These are phyloP conservation scores for Thraustochytrium sp. DNA, from an alignment of 352 stramenopile genomes.

Conservation along the genomic window DNA sequence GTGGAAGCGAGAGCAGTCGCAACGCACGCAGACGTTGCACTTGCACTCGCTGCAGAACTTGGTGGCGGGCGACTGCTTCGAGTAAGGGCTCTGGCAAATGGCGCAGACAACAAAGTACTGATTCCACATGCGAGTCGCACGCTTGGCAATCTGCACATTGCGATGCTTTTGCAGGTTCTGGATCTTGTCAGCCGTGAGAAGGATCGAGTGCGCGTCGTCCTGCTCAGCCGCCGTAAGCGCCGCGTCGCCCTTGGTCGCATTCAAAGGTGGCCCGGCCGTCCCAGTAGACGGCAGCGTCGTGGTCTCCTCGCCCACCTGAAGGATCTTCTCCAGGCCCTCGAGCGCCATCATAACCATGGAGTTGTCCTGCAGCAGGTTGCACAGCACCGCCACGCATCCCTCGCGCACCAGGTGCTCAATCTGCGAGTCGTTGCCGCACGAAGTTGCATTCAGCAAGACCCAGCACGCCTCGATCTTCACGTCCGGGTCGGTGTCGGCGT, in stretches of 20 bases:
- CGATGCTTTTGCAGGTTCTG: conserved; percentile 80
- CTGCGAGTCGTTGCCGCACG: conserved; percentile 91
- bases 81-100: conserved; percentile 89
- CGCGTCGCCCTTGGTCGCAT: conserved; percentile 3
- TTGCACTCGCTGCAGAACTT: conserved; percentile 97
- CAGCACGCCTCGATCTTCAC: conserved; percentile 96
- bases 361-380: conserved; percentile 83
- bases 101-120: conserved; percentile 94
- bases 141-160: conserved; percentile 79
- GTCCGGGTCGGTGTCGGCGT: conserved; percentile 70
- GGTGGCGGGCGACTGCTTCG: conserved; percentile 84
- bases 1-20: conserved; percentile 94
- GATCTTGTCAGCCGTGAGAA: conserved; percentile 81
- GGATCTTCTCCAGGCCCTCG: conserved; percentile 90
- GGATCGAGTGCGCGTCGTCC: conserved; percentile 73
- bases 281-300: conserved; percentile 48
- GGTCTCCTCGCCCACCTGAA: conserved; percentile 83
- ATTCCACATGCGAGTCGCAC: conserved; percentile 92
- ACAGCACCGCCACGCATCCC: conserved; percentile 68
- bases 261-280: background rate
- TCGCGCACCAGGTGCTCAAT: conserved; percentile 71
- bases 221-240: conserved; percentile 44
- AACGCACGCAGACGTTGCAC: conserved; percentile 93
- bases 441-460: conserved; percentile 96
- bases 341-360: conserved; percentile 98